Percentiles rank a stretch among this genome's conserved stretches.
Evolutionary conservation across 2,329 filamentous ascomycete species (phyloP).

Genomic region (Aspergillus calidoustus): DNA sequence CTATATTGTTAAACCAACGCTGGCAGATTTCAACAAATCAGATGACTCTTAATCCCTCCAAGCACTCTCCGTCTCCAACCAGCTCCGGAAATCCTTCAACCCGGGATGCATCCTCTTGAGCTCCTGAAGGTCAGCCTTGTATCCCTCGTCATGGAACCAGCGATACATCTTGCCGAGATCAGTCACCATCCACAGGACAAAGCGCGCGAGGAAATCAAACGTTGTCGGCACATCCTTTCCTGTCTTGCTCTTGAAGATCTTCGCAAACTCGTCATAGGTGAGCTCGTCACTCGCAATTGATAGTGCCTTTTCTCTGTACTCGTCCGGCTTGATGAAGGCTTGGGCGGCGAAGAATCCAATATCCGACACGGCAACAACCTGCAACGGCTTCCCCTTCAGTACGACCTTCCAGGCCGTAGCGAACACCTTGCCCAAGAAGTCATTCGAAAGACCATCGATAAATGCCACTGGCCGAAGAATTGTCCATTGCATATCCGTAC

Average conservation of each 20-base stretch:
- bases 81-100: slow-evolving; percentile 54
- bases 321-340: slow-evolving; percentile 52
- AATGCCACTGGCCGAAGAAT: slow-evolving; percentile 67
- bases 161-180: slow-evolving; percentile 54
- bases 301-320: slow-evolving; percentile 41
- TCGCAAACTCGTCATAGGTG: slow-evolving; percentile 50
- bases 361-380: slow-evolving; percentile 52
- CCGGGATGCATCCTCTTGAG: slow-evolving; percentile 50
- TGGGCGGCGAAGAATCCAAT: slow-evolving; percentile 58
- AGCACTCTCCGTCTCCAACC: slow-evolving; percentile 54
- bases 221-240: slow-evolving; percentile 49
- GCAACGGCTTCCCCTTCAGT: slow-evolving; percentile 48
- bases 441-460: slow-evolving; percentile 60
- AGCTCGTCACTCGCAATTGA: slow-evolving; percentile 60
- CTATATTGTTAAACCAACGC: neutral
- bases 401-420: slow-evolving; percentile 46
- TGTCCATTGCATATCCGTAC: slow-evolving; percentile 61
- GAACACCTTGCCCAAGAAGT: slow-evolving; percentile 56
- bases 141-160: slow-evolving; percentile 58
- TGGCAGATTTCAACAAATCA: neutral
- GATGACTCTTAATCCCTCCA: neutral
- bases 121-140: slow-evolving; percentile 50
- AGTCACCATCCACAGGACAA: slow-evolving; percentile 47
- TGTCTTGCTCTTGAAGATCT: slow-evolving; percentile 52
- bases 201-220: slow-evolving; percentile 46